Evolutionary conservation across 2,329 filamentous ascomycete species (phyloP), one percentile per base, ranked within the genome.

Genomic region (Ophiostoma sp.): DNA sequence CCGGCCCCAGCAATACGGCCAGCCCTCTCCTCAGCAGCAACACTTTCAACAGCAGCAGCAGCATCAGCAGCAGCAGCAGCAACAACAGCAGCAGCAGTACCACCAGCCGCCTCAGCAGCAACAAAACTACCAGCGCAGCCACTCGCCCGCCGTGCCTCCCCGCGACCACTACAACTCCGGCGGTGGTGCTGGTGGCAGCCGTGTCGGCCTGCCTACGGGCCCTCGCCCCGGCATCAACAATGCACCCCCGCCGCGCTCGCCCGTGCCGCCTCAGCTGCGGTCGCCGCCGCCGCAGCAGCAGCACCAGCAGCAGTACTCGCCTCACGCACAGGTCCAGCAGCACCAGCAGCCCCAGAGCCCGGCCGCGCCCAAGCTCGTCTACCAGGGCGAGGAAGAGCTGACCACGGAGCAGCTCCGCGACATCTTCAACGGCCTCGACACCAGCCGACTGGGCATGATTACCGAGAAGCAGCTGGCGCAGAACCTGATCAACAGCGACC

Each of bases 401-500:
- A 89, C 88, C 0, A 67, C 54, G 5, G 72, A 73, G 23, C 69
- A 73, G 69, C 84, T 99, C 23, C 88, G 93, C 78, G 91, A 91
- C 4, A 83, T 98, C 35, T 99, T 98, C 81, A 86, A 91, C 72
- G 93, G 93, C 0, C 94, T 97, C 17, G 96, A 99, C 80, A 94
- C 92, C 77, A 86, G 92, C 79, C 17, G 91, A 13, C 52, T 66
- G n/a, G 94, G 94, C 27, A 88, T 93, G 74, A 86, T 99, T 66
- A 93, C 91, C 2, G 94, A 97, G 80, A 85, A 85, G 68, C 94
- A 98, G 79, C 89, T 99, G 60, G 90, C 92, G 11, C 90, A 91
- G 1, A 95, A 95, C 27, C 88, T 99, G 6, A 94, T 98, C 72
- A 99, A 99, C 78, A 94, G 94, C 70, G 95, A 99, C 83, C 97